These are phyloP conservation scores for Hypoxylon sp. DNA, from an alignment of 2,329 filamentous ascomycete genomes.

Conservation along the genomic window DNA sequence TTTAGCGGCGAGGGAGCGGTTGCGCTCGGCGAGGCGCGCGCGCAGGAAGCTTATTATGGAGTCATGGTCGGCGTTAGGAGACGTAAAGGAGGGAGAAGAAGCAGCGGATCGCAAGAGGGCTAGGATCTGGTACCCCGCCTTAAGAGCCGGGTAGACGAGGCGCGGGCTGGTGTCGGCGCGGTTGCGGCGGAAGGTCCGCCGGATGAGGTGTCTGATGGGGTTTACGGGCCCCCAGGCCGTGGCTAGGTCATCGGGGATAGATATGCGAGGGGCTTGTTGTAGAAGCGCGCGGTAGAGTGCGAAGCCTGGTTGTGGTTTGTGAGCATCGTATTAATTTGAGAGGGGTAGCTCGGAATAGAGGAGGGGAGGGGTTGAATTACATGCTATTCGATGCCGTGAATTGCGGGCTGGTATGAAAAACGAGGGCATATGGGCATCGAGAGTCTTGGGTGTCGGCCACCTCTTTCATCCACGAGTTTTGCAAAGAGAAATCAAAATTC, in stretches of 20 bases:
- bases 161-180: conserved; percentile 69
- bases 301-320: conserved; percentile 64
- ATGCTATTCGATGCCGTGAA: conserved; percentile 69
- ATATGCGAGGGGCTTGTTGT: conserved; percentile 67
- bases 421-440: conserved; percentile 38
- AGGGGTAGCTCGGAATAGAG: not conserved
- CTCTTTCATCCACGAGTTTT: conserved; percentile 7
- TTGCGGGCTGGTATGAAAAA: conserved; percentile 64
- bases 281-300: conserved; percentile 81
- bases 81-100: conserved; percentile 37
- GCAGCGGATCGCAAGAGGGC: conserved; percentile 46
- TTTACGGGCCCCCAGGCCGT: conserved; percentile 53
- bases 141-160: conserved; percentile 73
- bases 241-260: conserved; percentile 65
- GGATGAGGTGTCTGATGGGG: conserved; percentile 71
- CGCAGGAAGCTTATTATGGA: conserved; percentile 61
- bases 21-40: conserved; percentile 55
- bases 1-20: conserved; percentile 47
- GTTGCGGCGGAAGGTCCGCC: conserved; percentile 74
- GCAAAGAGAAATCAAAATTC: not conserved
- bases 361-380: conserved; percentile 48
- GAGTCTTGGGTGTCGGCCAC: conserved; percentile 11
- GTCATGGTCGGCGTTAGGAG: conserved; percentile 59
- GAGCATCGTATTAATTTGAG: not conserved
- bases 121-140: conserved; percentile 71